Evolutionary conservation across 352 stramenopile species (phyloP), one percentile per base, ranked within the genome.

Genomic region (Globisporangium takayamanum): DNA sequence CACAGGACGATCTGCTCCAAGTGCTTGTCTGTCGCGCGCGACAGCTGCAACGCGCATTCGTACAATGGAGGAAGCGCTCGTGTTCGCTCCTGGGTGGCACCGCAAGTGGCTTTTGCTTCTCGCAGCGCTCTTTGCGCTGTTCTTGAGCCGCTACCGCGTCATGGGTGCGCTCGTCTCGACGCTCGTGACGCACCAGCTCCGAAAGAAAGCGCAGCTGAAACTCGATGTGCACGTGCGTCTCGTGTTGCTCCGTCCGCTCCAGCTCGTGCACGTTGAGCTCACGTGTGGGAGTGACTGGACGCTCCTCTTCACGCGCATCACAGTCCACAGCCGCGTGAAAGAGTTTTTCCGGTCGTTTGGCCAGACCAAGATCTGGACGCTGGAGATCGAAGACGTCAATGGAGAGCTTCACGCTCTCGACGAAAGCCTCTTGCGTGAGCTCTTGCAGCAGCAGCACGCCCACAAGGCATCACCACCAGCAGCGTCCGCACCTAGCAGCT

Each of bases 341-440:
- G 77, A 74, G 25, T 91, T 89, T 52, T 87, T 91, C 46, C 74
- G 76, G 49, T 91, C 78, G 25, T 91, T 89, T 57, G 77, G 78
- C 8, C 78, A 86, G 53, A 76, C 78, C n/a, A 88, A 87, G 51
- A 82, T 91, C 36, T 73, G 78, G 41, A 62, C 80, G n/a, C 65
- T 91, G 20, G 63, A 59, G 18, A 70, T 91, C 30, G 78, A 81
- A 36, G 60, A 81, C 26, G 53, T 88, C 10, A 42, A 69, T 25
- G 65, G 71, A 3, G 65, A 78, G 14, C 41, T 87, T 5, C 57
- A 66, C 0, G 55, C 60, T 3, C 22, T 87, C 7, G 72, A 88
- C 28, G 70, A 84, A 44, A 52, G 67, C 16, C 36, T 80, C 1
- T 15, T 86, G 11, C 33, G 45, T 12, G 61, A 74, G 10, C 8